Percentiles rank a stretch among this genome's conserved stretches.
Evolutionary conservation across 768 basidiomycete species (phyloP).

Genomic region (Lyophyllum decastes): DNA sequence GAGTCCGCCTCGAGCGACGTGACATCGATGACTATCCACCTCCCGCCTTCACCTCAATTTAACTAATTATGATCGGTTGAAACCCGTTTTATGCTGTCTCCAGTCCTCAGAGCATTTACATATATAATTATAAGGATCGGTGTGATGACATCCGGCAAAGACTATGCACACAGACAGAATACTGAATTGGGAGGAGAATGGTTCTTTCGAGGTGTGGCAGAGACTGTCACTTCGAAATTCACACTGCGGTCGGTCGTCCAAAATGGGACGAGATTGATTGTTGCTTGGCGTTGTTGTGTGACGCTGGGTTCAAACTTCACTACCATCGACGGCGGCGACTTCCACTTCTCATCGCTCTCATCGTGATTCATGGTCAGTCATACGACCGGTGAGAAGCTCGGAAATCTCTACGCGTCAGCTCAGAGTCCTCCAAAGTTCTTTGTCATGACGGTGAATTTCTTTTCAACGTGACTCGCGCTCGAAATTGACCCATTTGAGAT

Average conservation of each 20-base stretch:
- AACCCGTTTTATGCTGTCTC: neutral
- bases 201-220: neutral
- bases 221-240: neutral
- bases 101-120: neutral
- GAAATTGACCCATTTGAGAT: neutral
- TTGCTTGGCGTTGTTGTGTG: neutral
- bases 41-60: neutral
- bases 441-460: no score
- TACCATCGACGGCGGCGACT: no score
- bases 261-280: neutral
- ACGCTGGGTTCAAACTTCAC: no score
- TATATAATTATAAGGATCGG: no score
- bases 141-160: neutral
- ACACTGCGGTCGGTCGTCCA: neutral
- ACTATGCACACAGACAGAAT: neutral
- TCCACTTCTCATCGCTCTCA: no score
- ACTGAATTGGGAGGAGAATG: neutral
- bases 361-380: no score
- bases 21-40: neutral
- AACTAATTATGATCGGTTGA: neutral
- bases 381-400: no score
- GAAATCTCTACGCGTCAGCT: no score
- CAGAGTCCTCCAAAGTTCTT: no score
- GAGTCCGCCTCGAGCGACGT: neutral
- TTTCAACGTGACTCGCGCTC: no score